Conservation (phyloP, 2,329 filamentous ascomycete species). For the Colletotrichum sp. region DNA sequence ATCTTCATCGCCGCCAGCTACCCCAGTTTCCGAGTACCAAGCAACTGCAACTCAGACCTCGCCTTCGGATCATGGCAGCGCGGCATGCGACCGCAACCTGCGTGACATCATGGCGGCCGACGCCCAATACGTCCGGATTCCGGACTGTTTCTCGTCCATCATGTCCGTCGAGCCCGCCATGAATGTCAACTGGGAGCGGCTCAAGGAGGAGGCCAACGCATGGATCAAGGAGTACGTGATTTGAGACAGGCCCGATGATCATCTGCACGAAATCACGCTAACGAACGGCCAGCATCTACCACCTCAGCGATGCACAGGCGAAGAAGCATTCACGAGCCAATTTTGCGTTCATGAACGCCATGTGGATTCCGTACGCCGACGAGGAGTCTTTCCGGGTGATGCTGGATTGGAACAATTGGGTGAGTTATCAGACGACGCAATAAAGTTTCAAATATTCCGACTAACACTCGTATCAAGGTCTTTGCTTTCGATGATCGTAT, state of each 20-base stretch:
- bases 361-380: not conserved
- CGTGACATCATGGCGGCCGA: not conserved
- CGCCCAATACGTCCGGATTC: not conserved
- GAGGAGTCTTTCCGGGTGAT: not conserved
- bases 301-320: not conserved
- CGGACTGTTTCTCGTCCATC: not conserved
- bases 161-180: not conserved
- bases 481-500: not conserved
- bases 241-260: not conserved
- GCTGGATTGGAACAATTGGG: not conserved
- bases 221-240: not conserved
- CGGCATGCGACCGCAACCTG: not conserved
- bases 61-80: not conserved
- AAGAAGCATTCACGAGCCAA: not conserved
- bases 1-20: not conserved
- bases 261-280: not conserved
- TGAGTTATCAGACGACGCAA: not conserved
- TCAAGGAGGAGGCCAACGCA: not conserved
- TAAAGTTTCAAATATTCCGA: not conserved
- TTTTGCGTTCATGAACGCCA: not conserved
- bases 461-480: not conserved
- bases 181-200: not conserved
- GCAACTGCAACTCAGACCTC: not conserved
- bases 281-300: not conserved
- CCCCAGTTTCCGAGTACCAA: not conserved